Evolutionary conservation across 2,329 filamentous ascomycete genomes (phyloP).

Genomic region (Spiromastix sp.): DNA sequence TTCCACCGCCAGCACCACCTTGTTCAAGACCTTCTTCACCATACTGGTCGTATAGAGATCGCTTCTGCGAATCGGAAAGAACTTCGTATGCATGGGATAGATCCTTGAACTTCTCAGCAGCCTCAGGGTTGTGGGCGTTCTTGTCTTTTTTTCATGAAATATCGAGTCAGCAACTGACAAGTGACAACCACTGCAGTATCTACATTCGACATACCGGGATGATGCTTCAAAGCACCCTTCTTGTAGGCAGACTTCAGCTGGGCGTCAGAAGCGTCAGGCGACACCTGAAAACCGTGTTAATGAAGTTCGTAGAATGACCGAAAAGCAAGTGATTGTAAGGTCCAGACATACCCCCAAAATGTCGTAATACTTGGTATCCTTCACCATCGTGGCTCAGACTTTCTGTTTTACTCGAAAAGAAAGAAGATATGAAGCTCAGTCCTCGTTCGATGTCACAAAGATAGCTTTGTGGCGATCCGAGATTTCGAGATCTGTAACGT

Average conservation of each 20-base stretch:
- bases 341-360: conserved; percentile 33
- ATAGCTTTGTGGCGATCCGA: no score
- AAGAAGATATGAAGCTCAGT: no score
- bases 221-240: conserved; percentile 79
- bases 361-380: conserved; percentile 41
- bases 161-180: conserved; percentile 3
- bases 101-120: conserved; percentile 98
- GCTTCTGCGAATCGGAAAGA: conserved; percentile 85
- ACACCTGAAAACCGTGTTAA: conserved; percentile 45
- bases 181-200: conserved; percentile 4
- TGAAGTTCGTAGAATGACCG: no score
- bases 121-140: conserved; percentile 85
- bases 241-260: conserved; percentile 94
- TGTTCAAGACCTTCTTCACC: conserved; percentile 88
- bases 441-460: no score
- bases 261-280: conserved; percentile 67
- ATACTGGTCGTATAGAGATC: conserved; percentile 89
- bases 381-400: conserved; percentile 35
- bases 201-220: conserved; percentile 88
- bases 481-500: no score
- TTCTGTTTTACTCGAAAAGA: conserved; percentile 9
- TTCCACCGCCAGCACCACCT: conserved; percentile 71
- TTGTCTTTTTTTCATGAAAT: no score
- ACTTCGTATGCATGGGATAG: conserved; percentile 92
- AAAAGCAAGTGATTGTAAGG: neutral